A percentile compares a stretch with the other conserved stretches of the same genome.
Conservation (phyloP, 164 flowering plant genomes). For the Nelumbo lutea region DNA sequence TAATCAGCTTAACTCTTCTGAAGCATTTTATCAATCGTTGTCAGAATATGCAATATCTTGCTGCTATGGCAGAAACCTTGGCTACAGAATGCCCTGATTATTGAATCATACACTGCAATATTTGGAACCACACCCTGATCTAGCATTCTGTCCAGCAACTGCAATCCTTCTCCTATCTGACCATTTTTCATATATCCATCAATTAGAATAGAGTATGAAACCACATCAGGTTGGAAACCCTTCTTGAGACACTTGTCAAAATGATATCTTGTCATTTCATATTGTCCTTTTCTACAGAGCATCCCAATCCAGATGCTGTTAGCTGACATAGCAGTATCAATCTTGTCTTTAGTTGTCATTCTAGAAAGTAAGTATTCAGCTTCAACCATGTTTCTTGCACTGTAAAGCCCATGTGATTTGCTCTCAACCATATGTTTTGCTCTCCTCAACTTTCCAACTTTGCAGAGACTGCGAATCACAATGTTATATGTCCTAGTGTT, state of each 20-base stretch:
- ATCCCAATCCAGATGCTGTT: constrained; percentile 1
- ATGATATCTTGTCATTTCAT: neutral
- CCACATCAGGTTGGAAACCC: neutral
- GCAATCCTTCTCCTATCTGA: neutral
- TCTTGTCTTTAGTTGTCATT: constrained; percentile 3
- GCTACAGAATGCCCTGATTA: constrained; percentile 10
- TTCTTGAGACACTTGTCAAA: neutral
- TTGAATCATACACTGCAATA: neutral
- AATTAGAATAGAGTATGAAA: neutral
- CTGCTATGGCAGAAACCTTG: neutral
- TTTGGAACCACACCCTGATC: constrained; percentile 4
- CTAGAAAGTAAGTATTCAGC: constrained; percentile 1
- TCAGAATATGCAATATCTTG: neutral
- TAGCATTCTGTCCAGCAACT: constrained; percentile 8
- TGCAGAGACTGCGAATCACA: constrained; percentile 8
- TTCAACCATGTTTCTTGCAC: neutral
- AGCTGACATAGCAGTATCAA: neutral
- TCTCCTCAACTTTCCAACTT: constrained; percentile 4
- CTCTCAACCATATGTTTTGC: constrained; percentile 6
- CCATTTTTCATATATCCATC: constrained; percentile 1
- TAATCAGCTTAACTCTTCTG: neutral
- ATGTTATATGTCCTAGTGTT: constrained; percentile 4
- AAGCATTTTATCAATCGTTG: constrained; percentile 3
- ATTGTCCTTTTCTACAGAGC: neutral
- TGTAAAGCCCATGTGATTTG: constrained; percentile 1